Evolutionary conservation across 208 protist genomes (phyloP).

Genomic region (Acanthamoeba rhysodes): DNA sequence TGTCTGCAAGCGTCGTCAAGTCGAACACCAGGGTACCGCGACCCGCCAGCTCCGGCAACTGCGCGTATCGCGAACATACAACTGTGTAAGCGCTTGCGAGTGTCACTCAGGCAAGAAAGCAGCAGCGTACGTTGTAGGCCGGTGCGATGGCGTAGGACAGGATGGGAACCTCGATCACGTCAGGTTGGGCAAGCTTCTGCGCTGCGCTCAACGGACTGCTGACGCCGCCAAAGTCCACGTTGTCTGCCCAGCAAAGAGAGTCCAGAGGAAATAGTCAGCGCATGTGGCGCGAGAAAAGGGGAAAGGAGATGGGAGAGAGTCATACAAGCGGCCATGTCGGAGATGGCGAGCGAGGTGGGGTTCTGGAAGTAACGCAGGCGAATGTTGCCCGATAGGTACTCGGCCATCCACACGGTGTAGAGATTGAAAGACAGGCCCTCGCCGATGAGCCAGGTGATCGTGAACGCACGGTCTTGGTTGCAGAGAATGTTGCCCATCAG

Average conservation of each 20-base stretch:
- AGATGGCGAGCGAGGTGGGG: neutral
- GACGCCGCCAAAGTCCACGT: slow-evolving; percentile 46
- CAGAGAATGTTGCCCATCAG: neutral
- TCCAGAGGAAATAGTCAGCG: neutral
- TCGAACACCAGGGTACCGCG: neutral
- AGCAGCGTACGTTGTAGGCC: neutral
- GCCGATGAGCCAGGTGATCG: neutral
- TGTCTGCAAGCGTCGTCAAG: neutral
- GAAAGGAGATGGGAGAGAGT: neutral
- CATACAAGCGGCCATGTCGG: neutral
- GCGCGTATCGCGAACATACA: neutral
- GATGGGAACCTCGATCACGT: neutral
- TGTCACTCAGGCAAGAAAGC: neutral
- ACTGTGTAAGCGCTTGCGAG: neutral
- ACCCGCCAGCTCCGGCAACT: neutral
- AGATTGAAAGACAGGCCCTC: neutral
- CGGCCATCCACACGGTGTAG: neutral
- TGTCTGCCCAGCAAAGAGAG: neutral
- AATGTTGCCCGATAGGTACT: neutral
- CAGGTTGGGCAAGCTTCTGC: neutral
- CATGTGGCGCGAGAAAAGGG: neutral
- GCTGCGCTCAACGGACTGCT: neutral
- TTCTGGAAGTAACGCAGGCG: neutral
- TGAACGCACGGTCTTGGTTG: neutral
- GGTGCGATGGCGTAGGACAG: neutral